Base-by-base conservation (phyloP, 73 alveolate genomes). In the Stentor roeselii region DNA sequence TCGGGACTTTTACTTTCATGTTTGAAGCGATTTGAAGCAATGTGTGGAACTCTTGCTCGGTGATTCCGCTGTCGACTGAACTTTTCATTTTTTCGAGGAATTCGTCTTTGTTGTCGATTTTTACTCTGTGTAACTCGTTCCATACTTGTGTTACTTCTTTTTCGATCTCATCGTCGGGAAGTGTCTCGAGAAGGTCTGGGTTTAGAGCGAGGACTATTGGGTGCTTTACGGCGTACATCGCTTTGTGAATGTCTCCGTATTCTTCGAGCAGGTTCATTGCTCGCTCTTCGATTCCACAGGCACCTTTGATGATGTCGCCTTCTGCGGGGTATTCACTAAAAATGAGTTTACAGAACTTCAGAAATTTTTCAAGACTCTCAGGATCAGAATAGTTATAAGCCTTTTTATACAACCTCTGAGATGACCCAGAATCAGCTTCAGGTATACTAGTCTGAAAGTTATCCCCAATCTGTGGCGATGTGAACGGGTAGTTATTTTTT, bases 131-230 rank as follows among this genome's bases (percentile, higher is more conserved):
- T 2, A 67, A 40, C 42, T 67, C 80, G 21, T 67, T 67, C 2
- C 41, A 21, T 36, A 40, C 80, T 21, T 67, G 41, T 1, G 15
- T 32, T 27, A 67, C 80, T 67, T 67, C 80, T 67, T 67, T 67
- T 21, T 21, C 80, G 80, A 67, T 67, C 21, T 67, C 80, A 0
- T 67, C 80, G 80, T n/a, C n/a, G 21, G 80, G 80, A n/a, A 67
- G 37, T 36, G 21, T 67, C 2, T 67, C 41, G 41, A 67, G 21
- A 1, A 67, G 80, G 41, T 67, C 80, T 67, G 80, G 80, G 80
- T 67, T 67, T n/a, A 67, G 37, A 21, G 37, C 37, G 27, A 67
- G 80, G 41, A 40, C n/a, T 14, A 67, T 40, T 67, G 80, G 80
- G 27, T 67, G 21, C 1, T 21, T 21, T 67, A 67, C 80, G 37